Evolutionary conservation across 2,329 filamentous ascomycete species (phyloP).

Genomic region (Hypocrella siamensis): DNA sequence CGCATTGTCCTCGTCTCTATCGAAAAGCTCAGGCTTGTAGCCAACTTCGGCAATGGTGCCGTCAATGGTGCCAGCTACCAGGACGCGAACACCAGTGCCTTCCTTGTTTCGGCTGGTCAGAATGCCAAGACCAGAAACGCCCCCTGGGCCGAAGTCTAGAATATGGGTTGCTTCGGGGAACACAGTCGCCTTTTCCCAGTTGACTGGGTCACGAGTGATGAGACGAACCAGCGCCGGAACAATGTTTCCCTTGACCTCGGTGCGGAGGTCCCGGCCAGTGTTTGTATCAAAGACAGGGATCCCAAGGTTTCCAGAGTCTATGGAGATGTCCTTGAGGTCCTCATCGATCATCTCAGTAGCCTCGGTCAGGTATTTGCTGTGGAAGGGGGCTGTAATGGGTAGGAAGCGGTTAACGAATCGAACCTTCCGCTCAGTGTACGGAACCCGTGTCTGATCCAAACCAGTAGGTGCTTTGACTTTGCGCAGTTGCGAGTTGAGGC

Average conservation of each 20-base stretch:
- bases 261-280: conserved; percentile 70
- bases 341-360: conserved; percentile 72
- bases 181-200: conserved; percentile 90
- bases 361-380: conserved; percentile 81
- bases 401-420: conserved; percentile 95
- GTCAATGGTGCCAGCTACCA: conserved; percentile 84
- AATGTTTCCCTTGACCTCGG: conserved; percentile 56
- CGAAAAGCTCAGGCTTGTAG: conserved; percentile 96
- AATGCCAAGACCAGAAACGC: conserved; percentile 88
- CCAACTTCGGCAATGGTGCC: conserved; percentile 83
- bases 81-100: conserved; percentile 90
- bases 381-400: conserved; percentile 94
- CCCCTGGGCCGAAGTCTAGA: conserved; percentile 90
- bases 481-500: conserved; percentile 83
- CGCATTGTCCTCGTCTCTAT: conserved; percentile 86
- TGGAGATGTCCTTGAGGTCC: conserved; percentile 70
- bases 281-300: conserved; percentile 86
- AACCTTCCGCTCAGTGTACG: conserved; percentile 88
- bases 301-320: conserved; percentile 56
- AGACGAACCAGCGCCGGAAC: conserved; percentile 77
- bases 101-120: conserved; percentile 99
- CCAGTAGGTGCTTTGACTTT: conserved; percentile 98
- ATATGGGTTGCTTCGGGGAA: conserved; percentile 89
- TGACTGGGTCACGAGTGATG: conserved; percentile 85
- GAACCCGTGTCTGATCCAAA: conserved; percentile 84